phyloP scores from a whole-genome alignment of 768 basidiomycete species.

The Suillus variegatus region DNA sequence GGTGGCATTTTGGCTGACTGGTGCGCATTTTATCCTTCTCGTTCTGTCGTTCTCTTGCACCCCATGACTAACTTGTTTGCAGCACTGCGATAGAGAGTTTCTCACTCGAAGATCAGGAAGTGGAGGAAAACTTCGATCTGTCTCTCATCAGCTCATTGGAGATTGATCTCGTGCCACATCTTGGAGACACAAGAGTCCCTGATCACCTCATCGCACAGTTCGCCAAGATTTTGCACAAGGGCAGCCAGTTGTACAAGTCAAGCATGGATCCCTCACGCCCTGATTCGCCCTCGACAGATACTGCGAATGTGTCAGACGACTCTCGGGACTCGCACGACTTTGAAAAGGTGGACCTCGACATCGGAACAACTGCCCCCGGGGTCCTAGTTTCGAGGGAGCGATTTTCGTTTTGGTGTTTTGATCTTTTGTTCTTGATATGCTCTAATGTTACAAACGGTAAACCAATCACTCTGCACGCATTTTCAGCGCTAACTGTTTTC shows the following conservation, averaged over 20 bases:
- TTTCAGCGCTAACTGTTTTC: neutral
- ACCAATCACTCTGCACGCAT: constrained; percentile 8
- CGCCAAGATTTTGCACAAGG: constrained; percentile 69
- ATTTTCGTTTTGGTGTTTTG: constrained; percentile 93
- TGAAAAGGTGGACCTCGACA: constrained; percentile 39
- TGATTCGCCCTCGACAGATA: constrained; percentile 15
- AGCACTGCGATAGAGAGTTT: constrained; percentile 64
- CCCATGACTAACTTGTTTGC: neutral
- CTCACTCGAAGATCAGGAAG: constrained; percentile 63
- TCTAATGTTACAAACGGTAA: constrained; percentile 64
- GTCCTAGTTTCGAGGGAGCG: constrained; percentile 70
- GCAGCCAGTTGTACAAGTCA: constrained; percentile 62
- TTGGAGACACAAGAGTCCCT: constrained; percentile 69
- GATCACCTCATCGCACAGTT: constrained; percentile 70
- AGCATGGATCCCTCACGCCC: constrained; percentile 9
- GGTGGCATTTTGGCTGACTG: constrained; percentile 86
- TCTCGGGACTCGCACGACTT: constrained; percentile 28
- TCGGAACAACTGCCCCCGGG: constrained; percentile 64
- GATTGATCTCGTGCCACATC: constrained; percentile 74
- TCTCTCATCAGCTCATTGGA: constrained; percentile 78
- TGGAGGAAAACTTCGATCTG: constrained; percentile 85
- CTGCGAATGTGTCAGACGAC: constrained; percentile 10
- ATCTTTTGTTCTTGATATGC: constrained; percentile 81
- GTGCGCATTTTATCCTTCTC: constrained; percentile 42
- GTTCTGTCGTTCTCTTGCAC: neutral